Base-by-base conservation (phyloP, 2,329 filamentous ascomycete genomes). In the Pleochaeta shiraiana region DNA sequence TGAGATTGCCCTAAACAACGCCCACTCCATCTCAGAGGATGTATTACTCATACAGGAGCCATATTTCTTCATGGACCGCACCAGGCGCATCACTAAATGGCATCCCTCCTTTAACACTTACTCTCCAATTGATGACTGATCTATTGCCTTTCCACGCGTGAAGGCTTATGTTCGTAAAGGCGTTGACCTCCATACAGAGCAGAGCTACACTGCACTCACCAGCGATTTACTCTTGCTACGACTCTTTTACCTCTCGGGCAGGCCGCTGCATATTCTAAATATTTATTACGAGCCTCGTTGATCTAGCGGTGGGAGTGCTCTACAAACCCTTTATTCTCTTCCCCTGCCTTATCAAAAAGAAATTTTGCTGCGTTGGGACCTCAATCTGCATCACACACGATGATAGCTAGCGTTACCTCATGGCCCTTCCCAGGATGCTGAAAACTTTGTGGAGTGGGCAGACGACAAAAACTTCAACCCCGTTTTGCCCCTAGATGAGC, bases 81-180 rank as follows among this genome's bases (percentile, higher is more conserved):
- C 55, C 30, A 60, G 30, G 55, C 55, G 31, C 26, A 60, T 60
- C 31, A 60, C 28, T 12, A 60, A 60, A 34, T 14, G 30, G 2
- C 55, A 60, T 28, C 28, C 55, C 28, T 60, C 30, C 31, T 57
- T 57, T 9, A n/a, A 60, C 14, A 37, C 55, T 21, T 60, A 34
- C 55, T 60, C 55, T 5, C 55, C 30, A n/a, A 60, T n/a, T n/a
- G 55, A 60, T 37, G 55, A 60, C 30, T 60, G 55, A 30, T 34
- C 55, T 21, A 34, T 30, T 21, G 33, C 55, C n/a, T 30, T 28
- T 34, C 55, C 55, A 14, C 12, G 55, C 9, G 55, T 60, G 55
- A 60, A 34, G 30, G 33, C 55, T 28, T 30, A 55, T n/a, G 24
- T 55, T 11, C 14, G 50, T 14, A 55, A 55, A n/a, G 28, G 28